These are phyloP conservation scores for Acacia concinna DNA, from an alignment of 331 rosid species.

Conservation along the genomic window DNA sequence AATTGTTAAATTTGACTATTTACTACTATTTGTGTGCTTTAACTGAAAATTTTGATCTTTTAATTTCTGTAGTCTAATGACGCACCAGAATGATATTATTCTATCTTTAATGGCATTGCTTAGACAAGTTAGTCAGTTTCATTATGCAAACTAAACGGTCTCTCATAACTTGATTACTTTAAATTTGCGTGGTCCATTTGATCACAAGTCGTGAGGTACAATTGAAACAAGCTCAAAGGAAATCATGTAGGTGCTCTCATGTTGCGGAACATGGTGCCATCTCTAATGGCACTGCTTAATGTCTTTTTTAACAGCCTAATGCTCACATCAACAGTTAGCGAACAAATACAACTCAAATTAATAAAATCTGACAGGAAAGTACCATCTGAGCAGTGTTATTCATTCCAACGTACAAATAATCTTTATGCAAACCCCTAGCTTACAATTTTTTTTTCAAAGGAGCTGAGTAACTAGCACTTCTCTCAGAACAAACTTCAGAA, in stretches of 20 bases:
- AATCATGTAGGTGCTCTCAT: not conserved
- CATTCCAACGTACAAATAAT: not conserved
- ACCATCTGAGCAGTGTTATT: not conserved
- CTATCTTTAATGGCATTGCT: not conserved
- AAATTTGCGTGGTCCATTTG: not conserved
- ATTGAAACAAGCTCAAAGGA: not conserved
- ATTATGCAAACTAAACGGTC: not conserved
- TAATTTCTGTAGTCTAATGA: not conserved
- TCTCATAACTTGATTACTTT: not conserved
- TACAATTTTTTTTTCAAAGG: constrained; percentile 6
- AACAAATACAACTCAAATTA: not conserved
- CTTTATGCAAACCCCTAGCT: not conserved
- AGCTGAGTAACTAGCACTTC: constrained; percentile 5
- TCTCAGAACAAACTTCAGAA: constrained; percentile 23
- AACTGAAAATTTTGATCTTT: not conserved
- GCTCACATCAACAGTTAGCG: not conserved
- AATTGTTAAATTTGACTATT: not conserved
- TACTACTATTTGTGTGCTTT: not conserved
- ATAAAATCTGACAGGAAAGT: not conserved
- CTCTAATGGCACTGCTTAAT: not conserved
- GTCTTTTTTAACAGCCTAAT: not conserved
- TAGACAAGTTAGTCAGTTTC: not conserved
- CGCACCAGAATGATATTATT: not conserved
- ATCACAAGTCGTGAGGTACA: not conserved
- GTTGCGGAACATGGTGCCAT: not conserved